Evolutionary conservation across 1,284 basidiomycete species (phyloP).

Genomic region (Schizopora paradoxa): DNA sequence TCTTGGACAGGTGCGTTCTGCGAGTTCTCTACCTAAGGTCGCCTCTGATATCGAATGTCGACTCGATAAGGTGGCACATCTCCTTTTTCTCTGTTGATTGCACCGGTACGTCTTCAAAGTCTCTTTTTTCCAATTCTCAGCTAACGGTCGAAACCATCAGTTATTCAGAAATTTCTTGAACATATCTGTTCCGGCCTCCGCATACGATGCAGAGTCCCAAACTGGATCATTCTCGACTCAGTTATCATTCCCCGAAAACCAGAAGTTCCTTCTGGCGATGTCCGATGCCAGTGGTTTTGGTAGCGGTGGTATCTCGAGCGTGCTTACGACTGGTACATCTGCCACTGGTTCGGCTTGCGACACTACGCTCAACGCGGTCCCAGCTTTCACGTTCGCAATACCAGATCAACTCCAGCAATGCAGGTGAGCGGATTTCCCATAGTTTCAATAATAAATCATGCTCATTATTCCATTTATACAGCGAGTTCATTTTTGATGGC

Average conservation of each 20-base stretch:
- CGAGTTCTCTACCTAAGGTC: constrained; percentile 4
- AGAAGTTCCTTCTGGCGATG: constrained; percentile 56
- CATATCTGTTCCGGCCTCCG: constrained; percentile 46
- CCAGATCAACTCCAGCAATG: constrained; percentile 64
- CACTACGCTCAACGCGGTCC: constrained; percentile 44
- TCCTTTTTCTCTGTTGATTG: constrained; percentile 55
- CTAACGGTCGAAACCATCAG: constrained; percentile 28
- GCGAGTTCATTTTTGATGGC: constrained; percentile 45
- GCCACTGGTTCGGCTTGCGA: constrained; percentile 45
- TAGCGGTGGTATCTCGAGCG: constrained; percentile 50
- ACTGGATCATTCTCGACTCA: constrained; percentile 45
- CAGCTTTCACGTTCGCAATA: constrained; percentile 42
- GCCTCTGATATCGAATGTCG: constrained; percentile 5
- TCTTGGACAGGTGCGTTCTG: constrained; percentile 53
- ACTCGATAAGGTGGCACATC: constrained; percentile 46
- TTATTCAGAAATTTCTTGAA: constrained; percentile 47
- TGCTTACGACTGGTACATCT: constrained; percentile 46
- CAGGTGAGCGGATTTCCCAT: constrained; percentile 43
- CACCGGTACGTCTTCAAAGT: constrained; percentile 42
- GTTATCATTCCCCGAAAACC: constrained; percentile 36
- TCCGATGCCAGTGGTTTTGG: constrained; percentile 67
- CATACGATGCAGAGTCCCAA: constrained; percentile 41
- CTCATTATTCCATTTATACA: constrained; percentile 25
- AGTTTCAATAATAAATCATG: background rate
- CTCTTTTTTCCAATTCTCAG: background rate